A percentile compares a stretch with the other conserved stretches of the same genome.
These are phyloP conservation scores for Penicillium coffeae DNA, from an alignment of 495 filamentous ascomycete species.

Conservation along the genomic window DNA sequence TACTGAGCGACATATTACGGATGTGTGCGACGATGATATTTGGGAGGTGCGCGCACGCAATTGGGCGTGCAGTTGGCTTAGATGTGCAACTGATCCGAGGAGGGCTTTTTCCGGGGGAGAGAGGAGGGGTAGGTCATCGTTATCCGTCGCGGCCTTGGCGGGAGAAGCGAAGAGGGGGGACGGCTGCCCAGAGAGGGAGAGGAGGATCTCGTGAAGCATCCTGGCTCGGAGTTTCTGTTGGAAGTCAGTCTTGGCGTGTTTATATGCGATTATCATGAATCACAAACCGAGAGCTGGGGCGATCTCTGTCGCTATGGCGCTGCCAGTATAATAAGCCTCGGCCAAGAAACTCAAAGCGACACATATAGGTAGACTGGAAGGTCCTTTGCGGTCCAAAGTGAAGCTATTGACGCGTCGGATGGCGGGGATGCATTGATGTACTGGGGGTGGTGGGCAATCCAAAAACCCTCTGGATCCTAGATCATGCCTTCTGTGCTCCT, in stretches of 20 bases:
- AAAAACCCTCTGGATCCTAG: neutral
- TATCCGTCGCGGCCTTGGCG: constrained; percentile 34
- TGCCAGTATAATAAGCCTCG: constrained; percentile 44
- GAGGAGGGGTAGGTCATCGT: constrained; percentile 50
- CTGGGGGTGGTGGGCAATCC: neutral
- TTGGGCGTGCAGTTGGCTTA: constrained; percentile 71
- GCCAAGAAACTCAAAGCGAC: constrained; percentile 49
- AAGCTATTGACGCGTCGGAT: constrained; percentile 2
- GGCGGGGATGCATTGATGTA: neutral
- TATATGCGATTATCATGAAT: too few species aligned
- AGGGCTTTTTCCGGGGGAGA: constrained; percentile 79
- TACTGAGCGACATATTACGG: constrained; percentile 82
- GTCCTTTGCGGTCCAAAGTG: neutral
- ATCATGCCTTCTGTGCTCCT: neutral
- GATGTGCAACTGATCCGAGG: constrained; percentile 66
- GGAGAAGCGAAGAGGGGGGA: constrained; percentile 70
- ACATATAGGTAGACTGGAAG: constrained; percentile 32
- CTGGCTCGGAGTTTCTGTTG: constrained; percentile 33
- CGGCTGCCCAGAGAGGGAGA: constrained; percentile 88
- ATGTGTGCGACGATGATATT: constrained; percentile 67
- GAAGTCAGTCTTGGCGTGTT: constrained; percentile 1
- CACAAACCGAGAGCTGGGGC: constrained; percentile 21
- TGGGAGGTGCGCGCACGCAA: constrained; percentile 58
- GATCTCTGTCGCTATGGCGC: constrained; percentile 24
- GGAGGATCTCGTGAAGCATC: constrained; percentile 97